Conservation (phyloP, 768 basidiomycete species). For the Amanita phalloides region DNA sequence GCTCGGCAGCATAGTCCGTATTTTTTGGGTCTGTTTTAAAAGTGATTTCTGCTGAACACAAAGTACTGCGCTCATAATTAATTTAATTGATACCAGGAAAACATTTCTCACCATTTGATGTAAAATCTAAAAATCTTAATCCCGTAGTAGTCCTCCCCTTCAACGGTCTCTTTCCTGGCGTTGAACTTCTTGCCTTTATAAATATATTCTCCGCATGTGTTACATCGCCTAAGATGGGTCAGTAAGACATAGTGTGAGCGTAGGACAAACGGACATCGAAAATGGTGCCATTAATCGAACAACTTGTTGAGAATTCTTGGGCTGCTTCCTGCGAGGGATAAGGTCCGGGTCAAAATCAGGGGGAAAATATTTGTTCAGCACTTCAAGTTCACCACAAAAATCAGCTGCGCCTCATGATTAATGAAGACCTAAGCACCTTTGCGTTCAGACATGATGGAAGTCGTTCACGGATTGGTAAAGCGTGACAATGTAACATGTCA, state of each 20-base stretch:
- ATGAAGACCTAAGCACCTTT: constrained; percentile 41
- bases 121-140: constrained; percentile 96
- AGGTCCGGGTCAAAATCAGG: constrained; percentile 98
- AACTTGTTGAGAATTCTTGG: constrained; percentile 93
- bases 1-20: constrained; percentile 88
- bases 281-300: constrained; percentile 99
- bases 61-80: constrained; percentile 41
- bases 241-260: neutral
- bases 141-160: constrained; percentile 94
- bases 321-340: constrained; percentile 82
- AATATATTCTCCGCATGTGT: constrained; percentile 96
- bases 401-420: too few relatives aligned
- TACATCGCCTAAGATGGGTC: constrained; percentile 58
- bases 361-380: constrained; percentile 92
- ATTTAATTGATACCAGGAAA: neutral
- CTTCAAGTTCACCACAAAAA: constrained; percentile 22
- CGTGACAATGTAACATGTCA: neutral
- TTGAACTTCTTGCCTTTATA: constrained; percentile 99
- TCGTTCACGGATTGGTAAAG: neutral
- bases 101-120: constrained; percentile 64
- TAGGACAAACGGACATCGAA: constrained; percentile 61
- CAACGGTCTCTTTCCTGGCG: constrained; percentile 95
- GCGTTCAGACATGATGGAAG: constrained; percentile 63
- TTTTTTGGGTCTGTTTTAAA: constrained; percentile 99
- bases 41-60: constrained; percentile 96